Evolutionary conservation across 2,329 filamentous ascomycete species (phyloP).

Genomic region (Ophidiomyces ophidiicola): DNA sequence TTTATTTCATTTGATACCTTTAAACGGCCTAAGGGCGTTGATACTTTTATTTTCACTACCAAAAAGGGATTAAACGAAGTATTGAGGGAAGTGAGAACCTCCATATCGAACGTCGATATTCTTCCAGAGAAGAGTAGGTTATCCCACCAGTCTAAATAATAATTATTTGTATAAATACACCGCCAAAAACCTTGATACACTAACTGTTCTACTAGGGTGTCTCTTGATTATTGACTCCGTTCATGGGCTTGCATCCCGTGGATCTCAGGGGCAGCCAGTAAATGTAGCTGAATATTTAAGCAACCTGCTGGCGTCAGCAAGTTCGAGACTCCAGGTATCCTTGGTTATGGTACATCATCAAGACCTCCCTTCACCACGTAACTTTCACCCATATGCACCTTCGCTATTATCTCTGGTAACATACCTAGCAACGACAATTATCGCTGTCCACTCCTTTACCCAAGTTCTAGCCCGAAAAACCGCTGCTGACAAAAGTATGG

Average conservation of each 20-base stretch:
- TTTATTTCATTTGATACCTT: constrained; percentile 69
- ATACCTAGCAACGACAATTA: constrained; percentile 79
- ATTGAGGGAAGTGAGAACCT: constrained; percentile 46
- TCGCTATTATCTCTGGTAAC: constrained; percentile 58
- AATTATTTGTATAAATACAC: background rate
- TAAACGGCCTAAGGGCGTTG: constrained; percentile 49
- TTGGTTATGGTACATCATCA: constrained; percentile 71
- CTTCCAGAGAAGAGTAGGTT: constrained; percentile 5
- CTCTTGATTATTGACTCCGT: constrained; percentile 73
- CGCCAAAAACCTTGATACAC: background rate
- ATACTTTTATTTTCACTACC: constrained; percentile 54
- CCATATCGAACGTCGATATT: constrained; percentile 13
- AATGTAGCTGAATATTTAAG: constrained; percentile 58
- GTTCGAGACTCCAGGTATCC: constrained; percentile 40
- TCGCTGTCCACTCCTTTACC: constrained; percentile 58
- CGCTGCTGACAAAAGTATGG: constrained; percentile 63
- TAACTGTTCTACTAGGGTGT: constrained; percentile 40
- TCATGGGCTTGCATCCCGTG: constrained; percentile 45
- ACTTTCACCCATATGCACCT: constrained; percentile 41
- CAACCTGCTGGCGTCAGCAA: constrained; percentile 48
- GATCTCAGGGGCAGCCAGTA: constrained; percentile 36
- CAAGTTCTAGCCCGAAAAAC: constrained; percentile 63
- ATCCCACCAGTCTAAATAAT: background rate
- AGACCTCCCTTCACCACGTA: constrained; percentile 52
- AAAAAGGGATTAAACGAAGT: constrained; percentile 48